phyloP scores from a whole-genome alignment of 257 asterid species.

The Haberlea rhodopensis region DNA sequence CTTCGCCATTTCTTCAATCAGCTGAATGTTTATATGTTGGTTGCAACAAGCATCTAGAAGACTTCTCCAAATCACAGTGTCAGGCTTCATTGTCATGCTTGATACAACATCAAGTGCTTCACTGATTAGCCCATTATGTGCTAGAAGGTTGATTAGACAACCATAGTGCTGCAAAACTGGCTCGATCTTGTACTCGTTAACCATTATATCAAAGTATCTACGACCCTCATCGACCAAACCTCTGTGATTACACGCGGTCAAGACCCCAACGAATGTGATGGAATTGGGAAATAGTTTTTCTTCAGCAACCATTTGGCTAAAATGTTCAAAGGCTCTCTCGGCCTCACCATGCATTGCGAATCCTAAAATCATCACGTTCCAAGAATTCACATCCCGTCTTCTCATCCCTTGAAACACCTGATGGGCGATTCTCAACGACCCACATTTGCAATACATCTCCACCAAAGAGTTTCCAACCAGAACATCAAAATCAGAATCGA shows the following conservation, averaged over 20 bases:
- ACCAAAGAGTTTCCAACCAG: slow-evolving; percentile 55
- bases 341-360: slow-evolving; percentile 64
- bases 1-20: slow-evolving; percentile 59
- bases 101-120: slow-evolving; percentile 64
- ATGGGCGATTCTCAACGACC: slow-evolving; percentile 51
- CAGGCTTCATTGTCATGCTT: slow-evolving; percentile 73
- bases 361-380: slow-evolving; percentile 68
- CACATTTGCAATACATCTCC: slow-evolving; percentile 82
- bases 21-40: slow-evolving; percentile 38
- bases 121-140: slow-evolving; percentile 49
- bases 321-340: slow-evolving; percentile 45
- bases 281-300: slow-evolving; percentile 54
- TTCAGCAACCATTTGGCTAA: slow-evolving; percentile 45
- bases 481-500: slow-evolving; percentile 35
- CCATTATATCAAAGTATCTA: slow-evolving; percentile 52
- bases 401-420: slow-evolving; percentile 61
- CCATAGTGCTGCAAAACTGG: slow-evolving; percentile 86
- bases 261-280: slow-evolving; percentile 61
- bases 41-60: slow-evolving; percentile 68
- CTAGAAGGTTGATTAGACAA: slow-evolving; percentile 68
- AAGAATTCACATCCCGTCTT: slow-evolving; percentile 60
- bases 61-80: slow-evolving; percentile 76
- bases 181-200: slow-evolving; percentile 36
- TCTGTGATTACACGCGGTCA: slow-evolving; percentile 70
- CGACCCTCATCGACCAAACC: slow-evolving; percentile 65